Conservation (phyloP, 805 yeast genomes). For the Sugiyamaella qingdaonensis region DNA sequence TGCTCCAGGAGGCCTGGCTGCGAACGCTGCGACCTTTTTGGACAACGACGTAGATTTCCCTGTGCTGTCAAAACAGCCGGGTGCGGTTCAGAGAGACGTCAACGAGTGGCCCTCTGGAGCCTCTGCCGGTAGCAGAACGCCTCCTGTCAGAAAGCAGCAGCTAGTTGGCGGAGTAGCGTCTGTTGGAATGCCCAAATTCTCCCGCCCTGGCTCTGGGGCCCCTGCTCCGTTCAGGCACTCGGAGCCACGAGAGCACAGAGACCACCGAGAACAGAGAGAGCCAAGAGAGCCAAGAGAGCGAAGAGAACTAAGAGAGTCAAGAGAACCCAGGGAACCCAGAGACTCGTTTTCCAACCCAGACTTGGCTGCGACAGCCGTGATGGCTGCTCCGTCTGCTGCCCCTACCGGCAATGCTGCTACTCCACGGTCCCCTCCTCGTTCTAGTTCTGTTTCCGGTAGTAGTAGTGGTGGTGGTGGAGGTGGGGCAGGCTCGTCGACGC, state of each 20-base stretch:
- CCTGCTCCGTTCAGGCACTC: neutral
- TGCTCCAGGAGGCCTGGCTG: neutral
- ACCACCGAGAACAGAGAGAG: neutral
- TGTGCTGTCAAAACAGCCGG: neutral
- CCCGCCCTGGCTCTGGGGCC: neutral
- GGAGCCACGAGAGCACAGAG: neutral
- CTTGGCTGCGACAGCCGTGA: no score
- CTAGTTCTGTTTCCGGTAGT: neutral
- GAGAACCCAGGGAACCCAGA: neutral
- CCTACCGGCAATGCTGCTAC: neutral
- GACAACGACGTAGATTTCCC: neutral
- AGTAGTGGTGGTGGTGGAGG: neutral
- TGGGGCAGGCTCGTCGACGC: neutral
- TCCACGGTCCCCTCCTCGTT: neutral
- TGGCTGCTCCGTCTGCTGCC: no score
- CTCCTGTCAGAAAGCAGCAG: conserved; percentile 6
- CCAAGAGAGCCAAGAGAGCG: neutral
- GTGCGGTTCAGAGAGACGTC: neutral
- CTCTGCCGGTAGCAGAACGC: conserved; percentile 6
- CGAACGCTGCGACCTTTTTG: neutral
- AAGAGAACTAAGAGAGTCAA: neutral
- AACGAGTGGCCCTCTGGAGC: neutral
- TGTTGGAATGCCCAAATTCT: neutral
- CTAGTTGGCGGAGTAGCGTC: neutral
- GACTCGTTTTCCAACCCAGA: no score